These are phyloP conservation scores for Smallanthus sonchifolius DNA, from an alignment of 129 eudicot species.

Conservation along the genomic window DNA sequence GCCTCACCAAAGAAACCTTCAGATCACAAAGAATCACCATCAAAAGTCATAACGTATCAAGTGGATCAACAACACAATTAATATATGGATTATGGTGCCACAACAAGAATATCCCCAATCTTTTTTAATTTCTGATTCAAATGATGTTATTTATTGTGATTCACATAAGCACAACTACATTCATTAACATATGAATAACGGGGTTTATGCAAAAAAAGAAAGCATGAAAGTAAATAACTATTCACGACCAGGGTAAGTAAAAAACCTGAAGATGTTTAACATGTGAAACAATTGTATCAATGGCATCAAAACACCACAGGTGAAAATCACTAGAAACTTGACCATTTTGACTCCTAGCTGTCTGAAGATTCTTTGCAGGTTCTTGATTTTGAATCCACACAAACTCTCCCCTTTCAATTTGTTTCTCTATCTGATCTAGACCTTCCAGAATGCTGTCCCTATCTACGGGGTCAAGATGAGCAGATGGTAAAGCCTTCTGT, in stretches of 20 bases:
- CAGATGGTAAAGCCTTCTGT: conserved; percentile 79
- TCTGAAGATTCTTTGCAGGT: neutral
- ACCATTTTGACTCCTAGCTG: conserved; percentile 10
- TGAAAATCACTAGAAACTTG: conserved; percentile 9
- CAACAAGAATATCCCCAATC: neutral
- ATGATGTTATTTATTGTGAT: neutral
- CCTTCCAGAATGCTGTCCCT: neutral
- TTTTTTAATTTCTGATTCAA: neutral
- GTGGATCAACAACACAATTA: neutral
- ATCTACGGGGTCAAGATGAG: conserved; percentile 84
- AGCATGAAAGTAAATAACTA: neutral
- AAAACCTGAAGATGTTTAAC: conserved; percentile 8
- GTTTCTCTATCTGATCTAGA: conserved; percentile 2
- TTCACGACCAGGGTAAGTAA: neutral
- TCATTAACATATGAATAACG: neutral
- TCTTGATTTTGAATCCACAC: neutral
- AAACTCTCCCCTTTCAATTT: neutral
- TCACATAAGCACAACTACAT: neutral
- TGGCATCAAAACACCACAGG: conserved; percentile 2
- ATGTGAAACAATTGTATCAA: neutral
- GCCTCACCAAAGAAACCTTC: conserved; percentile 43
- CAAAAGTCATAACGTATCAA: neutral
- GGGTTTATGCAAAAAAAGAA: neutral
- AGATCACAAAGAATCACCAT: neutral
- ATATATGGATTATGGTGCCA: neutral